These are phyloP conservation scores for Ampelomyces quisqualis DNA, from an alignment of 2,329 filamentous ascomycete genomes.

Conservation along the genomic window DNA sequence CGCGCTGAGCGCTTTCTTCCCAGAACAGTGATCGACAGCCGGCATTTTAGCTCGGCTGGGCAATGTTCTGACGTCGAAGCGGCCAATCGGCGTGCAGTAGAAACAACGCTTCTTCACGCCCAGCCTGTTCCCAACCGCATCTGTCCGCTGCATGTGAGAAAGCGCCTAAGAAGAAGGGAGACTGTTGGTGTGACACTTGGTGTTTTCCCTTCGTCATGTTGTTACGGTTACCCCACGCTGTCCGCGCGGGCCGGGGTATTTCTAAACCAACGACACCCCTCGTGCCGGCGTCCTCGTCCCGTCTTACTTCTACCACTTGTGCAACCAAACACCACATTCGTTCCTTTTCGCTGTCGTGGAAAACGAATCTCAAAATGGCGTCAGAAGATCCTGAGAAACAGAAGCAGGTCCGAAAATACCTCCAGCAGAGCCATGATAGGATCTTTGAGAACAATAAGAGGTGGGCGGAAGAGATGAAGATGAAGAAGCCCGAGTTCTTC, in stretches of 20 bases:
- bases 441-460: slow-evolving; percentile 68
- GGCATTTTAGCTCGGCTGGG: slow-evolving; percentile 14
- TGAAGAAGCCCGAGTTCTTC: slow-evolving; percentile 66
- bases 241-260: slow-evolving; percentile 15
- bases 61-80: slow-evolving; percentile 27
- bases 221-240: slow-evolving; percentile 27
- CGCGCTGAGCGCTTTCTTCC: slow-evolving; percentile 5
- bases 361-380: slow-evolving; percentile 22
- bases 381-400: slow-evolving; percentile 16
- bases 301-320: slow-evolving; percentile 2
- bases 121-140: slow-evolving; percentile 15
- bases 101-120: slow-evolving; percentile 20
- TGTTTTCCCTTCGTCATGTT: slow-evolving; percentile 21
- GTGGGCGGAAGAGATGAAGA: slow-evolving; percentile 63
- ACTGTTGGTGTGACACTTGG: slow-evolving; percentile 8
- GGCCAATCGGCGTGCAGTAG: slow-evolving; percentile 26
- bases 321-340: background rate
- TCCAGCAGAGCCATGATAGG: slow-evolving; percentile 64
- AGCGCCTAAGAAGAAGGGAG: slow-evolving; percentile 1
- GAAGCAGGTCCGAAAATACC: slow-evolving; percentile 50
- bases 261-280: slow-evolving; percentile 4
- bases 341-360: slow-evolving; percentile 6
- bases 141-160: slow-evolving; percentile 22
- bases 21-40: slow-evolving; percentile 20
- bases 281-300: slow-evolving; percentile 4